Percentiles rank a stretch among this genome's conserved stretches.
These are phyloP conservation scores for Metschnikowia noctiluminum DNA, from an alignment of 805 yeast species.

Conservation along the genomic window DNA sequence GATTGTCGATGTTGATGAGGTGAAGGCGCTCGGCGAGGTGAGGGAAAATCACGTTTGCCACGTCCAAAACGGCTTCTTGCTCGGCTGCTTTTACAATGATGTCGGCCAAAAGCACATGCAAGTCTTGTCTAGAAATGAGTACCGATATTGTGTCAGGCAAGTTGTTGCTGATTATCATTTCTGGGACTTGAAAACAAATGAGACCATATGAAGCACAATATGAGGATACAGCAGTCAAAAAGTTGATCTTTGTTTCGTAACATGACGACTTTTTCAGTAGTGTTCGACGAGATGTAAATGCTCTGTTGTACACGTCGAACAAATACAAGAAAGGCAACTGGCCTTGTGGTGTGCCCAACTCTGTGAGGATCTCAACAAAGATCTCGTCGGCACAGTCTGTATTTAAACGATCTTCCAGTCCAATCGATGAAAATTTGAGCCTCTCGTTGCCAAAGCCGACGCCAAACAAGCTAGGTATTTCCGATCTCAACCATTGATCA, in stretches of 20 bases:
- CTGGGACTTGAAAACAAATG: conserved; percentile 67
- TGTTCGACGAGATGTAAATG: conserved; percentile 41
- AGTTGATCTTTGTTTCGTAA: conserved; percentile 31
- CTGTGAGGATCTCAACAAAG: conserved; percentile 55
- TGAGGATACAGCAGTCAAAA: conserved; percentile 48
- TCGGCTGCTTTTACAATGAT: conserved; percentile 57
- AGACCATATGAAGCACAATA: conserved; percentile 60
- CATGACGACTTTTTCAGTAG: conserved; percentile 40
- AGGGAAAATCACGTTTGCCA: conserved; percentile 53
- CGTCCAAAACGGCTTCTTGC: conserved; percentile 62
- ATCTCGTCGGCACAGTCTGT: conserved; percentile 45
- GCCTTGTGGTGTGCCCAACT: conserved; percentile 42
- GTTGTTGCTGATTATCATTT: conserved; percentile 48
- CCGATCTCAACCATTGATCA: conserved; percentile 40
- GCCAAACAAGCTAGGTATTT: conserved; percentile 35
- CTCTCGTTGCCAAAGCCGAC: conserved; percentile 23
- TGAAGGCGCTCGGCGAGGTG: conserved; percentile 36
- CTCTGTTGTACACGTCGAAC: conserved; percentile 40
- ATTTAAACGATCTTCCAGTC: conserved; percentile 20
- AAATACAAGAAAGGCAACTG: conserved; percentile 47
- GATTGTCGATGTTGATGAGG: conserved; percentile 44
- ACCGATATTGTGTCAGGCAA: conserved; percentile 25
- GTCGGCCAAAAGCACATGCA: conserved; percentile 45
- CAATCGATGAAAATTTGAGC: conserved; percentile 22
- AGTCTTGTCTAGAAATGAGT: conserved; percentile 21